These are phyloP conservation scores for Moelleriella libera DNA, from an alignment of 2,329 filamentous ascomycete genomes.

Conservation along the genomic window DNA sequence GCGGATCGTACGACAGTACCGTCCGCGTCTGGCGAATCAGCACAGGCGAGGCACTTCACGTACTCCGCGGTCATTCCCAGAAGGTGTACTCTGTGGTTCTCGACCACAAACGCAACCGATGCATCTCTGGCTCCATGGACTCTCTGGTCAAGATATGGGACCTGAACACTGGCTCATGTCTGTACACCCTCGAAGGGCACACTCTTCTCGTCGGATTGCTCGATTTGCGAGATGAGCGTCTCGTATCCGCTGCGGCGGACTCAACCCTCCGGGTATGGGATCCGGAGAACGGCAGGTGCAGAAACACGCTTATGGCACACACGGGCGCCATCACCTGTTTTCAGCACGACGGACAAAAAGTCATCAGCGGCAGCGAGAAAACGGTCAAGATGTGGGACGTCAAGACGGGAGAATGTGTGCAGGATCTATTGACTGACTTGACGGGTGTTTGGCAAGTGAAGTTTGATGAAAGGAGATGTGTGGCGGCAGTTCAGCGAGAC, in stretches of 20 bases:
- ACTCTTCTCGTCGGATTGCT: conserved; percentile 82
- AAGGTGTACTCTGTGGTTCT: conserved; percentile 97
- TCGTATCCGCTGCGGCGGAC: conserved; percentile 91
- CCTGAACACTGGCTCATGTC: conserved; percentile 66
- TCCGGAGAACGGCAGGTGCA: conserved; percentile 81
- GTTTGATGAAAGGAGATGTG: conserved; percentile 88
- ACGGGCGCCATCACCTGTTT: conserved; percentile 98
- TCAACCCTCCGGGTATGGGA: conserved; percentile 96
- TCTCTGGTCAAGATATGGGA: conserved; percentile 98
- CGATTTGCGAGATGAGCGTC: conserved; percentile 74
- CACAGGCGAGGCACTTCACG: conserved; percentile 75
- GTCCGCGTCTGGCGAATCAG: conserved; percentile 97
- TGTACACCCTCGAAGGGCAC: conserved; percentile 88
- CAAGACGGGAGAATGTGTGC: conserved; percentile 77
- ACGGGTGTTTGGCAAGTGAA: conserved; percentile 99
- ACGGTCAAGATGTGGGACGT: conserved; percentile 99
- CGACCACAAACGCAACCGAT: conserved; percentile 81
- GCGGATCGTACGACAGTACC: conserved; percentile 89
- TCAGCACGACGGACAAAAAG: conserved; percentile 91
- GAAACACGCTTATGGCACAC: conserved; percentile 79
- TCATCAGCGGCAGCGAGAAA: conserved; percentile 89
- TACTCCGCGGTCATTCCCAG: conserved; percentile 72
- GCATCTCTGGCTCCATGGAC: conserved; percentile 97
- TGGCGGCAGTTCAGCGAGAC: conserved; percentile 89
- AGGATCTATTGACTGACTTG: conserved; percentile 83